Conservation (phyloP, 768 basidiomycete species). For the Macrolepiota dolichaula region DNA sequence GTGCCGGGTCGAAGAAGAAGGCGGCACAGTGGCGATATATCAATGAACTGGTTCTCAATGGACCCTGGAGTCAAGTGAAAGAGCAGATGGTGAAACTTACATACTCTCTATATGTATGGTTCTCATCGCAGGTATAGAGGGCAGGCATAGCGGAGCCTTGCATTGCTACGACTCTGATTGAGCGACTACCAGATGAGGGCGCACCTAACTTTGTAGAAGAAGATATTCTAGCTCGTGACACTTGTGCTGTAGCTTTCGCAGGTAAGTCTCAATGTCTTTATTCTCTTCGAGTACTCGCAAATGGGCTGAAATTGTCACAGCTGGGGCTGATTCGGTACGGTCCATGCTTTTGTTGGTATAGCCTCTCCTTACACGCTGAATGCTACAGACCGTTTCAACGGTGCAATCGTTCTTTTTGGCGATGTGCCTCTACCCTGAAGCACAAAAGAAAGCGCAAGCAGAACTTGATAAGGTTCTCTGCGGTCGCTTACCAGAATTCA, state of each 20-base stretch:
- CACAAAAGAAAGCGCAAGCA: too few relatives aligned
- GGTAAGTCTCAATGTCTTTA: not conserved
- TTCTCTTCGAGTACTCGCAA: not conserved
- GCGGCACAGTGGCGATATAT: constrained; percentile 27
- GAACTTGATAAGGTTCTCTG: constrained; percentile 34
- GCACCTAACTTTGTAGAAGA: not conserved
- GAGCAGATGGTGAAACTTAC: constrained; percentile 21
- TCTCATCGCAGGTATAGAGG: not conserved
- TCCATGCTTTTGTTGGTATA: not conserved
- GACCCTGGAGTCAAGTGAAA: constrained; percentile 29
- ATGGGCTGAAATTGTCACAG: not conserved
- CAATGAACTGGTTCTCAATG: constrained; percentile 26
- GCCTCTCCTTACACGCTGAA: not conserved
- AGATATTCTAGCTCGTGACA: not conserved
- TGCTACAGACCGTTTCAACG: constrained; percentile 12
- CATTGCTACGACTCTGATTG: too few relatives aligned
- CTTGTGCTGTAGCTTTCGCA: not conserved
- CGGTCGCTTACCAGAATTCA: constrained; percentile 22
- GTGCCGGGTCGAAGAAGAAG: constrained; percentile 31
- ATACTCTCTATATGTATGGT: not conserved
- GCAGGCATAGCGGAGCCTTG: not conserved
- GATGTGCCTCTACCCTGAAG: too few relatives aligned
- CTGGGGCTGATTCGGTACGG: constrained; percentile 11
- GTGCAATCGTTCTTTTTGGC: constrained; percentile 16
- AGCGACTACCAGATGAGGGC: not conserved